Evolutionary conservation across 139 green algal genomes (phyloP), one percentile per base, ranked within the genome.

Genomic region (Tetraselmis striata): DNA sequence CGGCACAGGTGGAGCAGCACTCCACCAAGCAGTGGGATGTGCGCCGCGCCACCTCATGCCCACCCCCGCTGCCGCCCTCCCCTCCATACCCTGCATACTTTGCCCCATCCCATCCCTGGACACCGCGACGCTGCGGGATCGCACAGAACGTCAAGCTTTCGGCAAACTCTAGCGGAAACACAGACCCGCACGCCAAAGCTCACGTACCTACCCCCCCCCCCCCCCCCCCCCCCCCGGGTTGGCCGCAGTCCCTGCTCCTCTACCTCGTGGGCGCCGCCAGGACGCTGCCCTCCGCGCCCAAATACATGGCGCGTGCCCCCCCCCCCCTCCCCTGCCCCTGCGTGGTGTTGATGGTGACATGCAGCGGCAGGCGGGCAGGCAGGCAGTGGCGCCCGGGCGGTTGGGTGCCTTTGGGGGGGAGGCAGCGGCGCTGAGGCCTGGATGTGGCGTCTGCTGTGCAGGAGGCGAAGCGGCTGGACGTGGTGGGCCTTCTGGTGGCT

Each of bases 1-100:
- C 77, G 28, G 85, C 82, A 23, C 67, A 87, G 45, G 82, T 94
- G 32, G 83, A 89, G 28, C 67, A 77, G 23, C 92, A 87, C 83
- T 91, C 90, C 2, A 58, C 78, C 1, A 18, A 79, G 59, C 89
- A 92, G 80, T 95, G 91, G 92, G 92, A 95, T 88, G 87, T 89
- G 59, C 1, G 76, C 74, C 26, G 25, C 5, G 45, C 45, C 45
- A 5, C 45, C 5, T 25, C 45, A 67, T 18, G 45, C 45, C 5
- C 45, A 18, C 45, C 5, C 45, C 5, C 45, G 18, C 45, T 25
- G 11, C 5, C 45, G 18, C 45, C 5, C 45, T 25, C 45, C 5
- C 45, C 5, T 18, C 5, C 45, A 67, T 18, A 67, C 45, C 5
- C 45, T 67, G 5, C 18, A 25, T 25, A 5, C 5, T 67, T 25